phyloP scores from a whole-genome alignment of 768 basidiomycete species.

The Cyathus striatus region DNA sequence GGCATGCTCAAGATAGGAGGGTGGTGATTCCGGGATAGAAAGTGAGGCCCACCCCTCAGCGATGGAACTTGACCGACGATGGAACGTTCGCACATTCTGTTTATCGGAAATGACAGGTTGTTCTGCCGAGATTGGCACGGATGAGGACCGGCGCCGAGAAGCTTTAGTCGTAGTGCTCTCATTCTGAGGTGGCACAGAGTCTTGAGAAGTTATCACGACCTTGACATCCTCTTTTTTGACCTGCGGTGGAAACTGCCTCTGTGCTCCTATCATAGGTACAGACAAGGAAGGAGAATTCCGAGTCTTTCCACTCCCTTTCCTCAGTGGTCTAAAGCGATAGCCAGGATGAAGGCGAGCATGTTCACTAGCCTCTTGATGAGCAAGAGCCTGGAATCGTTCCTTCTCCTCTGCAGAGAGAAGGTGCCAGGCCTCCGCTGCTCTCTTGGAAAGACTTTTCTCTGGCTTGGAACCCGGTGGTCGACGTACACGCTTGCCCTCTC shows the following conservation, averaged over 20 bases:
- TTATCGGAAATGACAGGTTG: not conserved
- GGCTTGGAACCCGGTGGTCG: constrained; percentile 26
- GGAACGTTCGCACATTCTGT: not conserved
- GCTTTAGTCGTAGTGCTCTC: not conserved
- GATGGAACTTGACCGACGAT: not conserved
- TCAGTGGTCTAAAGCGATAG: constrained; percentile 60
- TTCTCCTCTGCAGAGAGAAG: constrained; percentile 44
- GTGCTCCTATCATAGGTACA: too few relatives aligned
- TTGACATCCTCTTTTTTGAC: not conserved
- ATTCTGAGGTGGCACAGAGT: constrained; percentile 4
- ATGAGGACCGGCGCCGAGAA: not conserved
- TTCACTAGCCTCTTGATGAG: constrained; percentile 49
- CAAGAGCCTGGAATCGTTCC: constrained; percentile 45
- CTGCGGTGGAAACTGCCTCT: not conserved
- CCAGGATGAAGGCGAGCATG: constrained; percentile 55
- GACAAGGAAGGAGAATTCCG: constrained; percentile 15
- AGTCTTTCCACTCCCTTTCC: constrained; percentile 23
- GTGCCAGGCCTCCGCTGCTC: constrained; percentile 75
- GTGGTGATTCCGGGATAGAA: not conserved
- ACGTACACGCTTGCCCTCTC: constrained; percentile 28
- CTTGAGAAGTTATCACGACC: constrained; percentile 9
- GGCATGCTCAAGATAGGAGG: not conserved
- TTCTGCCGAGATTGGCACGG: not conserved
- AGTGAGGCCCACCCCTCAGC: not conserved
- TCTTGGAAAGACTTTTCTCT: constrained; percentile 65